Evolutionary conservation across 805 yeast genomes (phyloP).

Genomic region (Barnettozyma vustinii): DNA sequence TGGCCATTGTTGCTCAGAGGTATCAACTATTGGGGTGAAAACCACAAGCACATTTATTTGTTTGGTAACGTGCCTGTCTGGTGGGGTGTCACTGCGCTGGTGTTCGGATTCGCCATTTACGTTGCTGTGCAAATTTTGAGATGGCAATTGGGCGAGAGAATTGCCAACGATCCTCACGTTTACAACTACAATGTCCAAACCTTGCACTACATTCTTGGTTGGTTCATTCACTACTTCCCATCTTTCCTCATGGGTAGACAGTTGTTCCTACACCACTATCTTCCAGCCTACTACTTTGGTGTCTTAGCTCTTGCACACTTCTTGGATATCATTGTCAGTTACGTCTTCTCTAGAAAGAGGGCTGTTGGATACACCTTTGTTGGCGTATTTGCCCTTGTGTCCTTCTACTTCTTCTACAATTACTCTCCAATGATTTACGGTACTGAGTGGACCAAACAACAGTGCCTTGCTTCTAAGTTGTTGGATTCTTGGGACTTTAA

Average conservation of each 20-base stretch:
- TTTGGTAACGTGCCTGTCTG: constrained; percentile 77
- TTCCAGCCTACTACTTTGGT: constrained; percentile 90
- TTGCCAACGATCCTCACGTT: constrained; percentile 47
- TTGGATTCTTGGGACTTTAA: constrained; percentile 82
- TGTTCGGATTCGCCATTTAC: constrained; percentile 46
- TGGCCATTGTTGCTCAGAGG: constrained; percentile 80
- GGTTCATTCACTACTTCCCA: constrained; percentile 67
- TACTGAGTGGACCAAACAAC: constrained; percentile 64
- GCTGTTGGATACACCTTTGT: constrained; percentile 40
- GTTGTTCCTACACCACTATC: constrained; percentile 86
- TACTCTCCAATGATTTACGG: constrained; percentile 79
- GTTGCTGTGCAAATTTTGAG: constrained; percentile 39
- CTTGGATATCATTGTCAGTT: constrained; percentile 46
- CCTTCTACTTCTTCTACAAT: constrained; percentile 49
- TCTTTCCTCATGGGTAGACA: constrained; percentile 89
- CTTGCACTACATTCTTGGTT: constrained; percentile 60
- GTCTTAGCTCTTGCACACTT: constrained; percentile 70
- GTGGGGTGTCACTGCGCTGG: constrained; percentile 62
- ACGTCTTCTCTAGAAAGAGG: constrained; percentile 38
- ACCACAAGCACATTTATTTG: constrained; percentile 58
- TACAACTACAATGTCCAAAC: constrained; percentile 62
- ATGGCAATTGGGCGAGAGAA: constrained; percentile 59
- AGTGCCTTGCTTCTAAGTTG: constrained; percentile 59
- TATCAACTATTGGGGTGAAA: constrained; percentile 71
- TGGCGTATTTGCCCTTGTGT: constrained; percentile 41